Percentiles rank a stretch among this genome's conserved stretches.
phyloP scores from a whole-genome alignment of 148 eudicot species.

The Oxyria digyna region DNA sequence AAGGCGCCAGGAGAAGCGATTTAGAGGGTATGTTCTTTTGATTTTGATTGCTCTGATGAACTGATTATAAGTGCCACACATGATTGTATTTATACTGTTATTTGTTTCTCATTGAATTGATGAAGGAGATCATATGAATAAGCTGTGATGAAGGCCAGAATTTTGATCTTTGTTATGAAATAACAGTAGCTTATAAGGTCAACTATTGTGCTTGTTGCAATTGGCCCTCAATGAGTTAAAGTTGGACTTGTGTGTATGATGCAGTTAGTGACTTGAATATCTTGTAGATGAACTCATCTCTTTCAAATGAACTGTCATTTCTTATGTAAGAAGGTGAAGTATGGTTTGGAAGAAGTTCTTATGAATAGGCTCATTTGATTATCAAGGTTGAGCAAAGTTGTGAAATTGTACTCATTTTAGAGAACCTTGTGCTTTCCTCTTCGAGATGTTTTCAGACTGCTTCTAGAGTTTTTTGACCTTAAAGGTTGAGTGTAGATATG shows the following conservation, averaged over 20 bases:
- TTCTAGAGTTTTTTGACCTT: too few relatives aligned
- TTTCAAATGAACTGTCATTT: neutral
- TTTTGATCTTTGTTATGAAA: neutral
- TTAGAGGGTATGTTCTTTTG: neutral
- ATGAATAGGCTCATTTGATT: neutral
- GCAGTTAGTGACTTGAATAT: too few relatives aligned
- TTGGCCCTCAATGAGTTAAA: too few relatives aligned
- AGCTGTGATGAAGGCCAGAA: neutral
- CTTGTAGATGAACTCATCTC: neutral
- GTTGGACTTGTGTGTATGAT: too few relatives aligned
- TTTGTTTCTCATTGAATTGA: neutral
- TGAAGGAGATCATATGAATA: neutral
- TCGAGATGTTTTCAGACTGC: too few relatives aligned
- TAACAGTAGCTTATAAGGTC: too few relatives aligned
- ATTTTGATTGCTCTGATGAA: neutral
- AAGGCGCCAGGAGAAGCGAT: conserved; percentile 62
- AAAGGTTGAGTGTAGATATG: too few relatives aligned
- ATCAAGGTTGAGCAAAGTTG: neutral
- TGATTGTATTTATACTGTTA: neutral
- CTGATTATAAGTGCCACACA: neutral
- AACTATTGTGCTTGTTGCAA: neutral
- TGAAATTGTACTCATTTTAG: too few relatives aligned
- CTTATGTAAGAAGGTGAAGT: neutral
- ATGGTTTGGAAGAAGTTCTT: neutral
- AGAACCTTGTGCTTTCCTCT: too few relatives aligned